Conservation (phyloP, 495 filamentous ascomycete species). For the Talaromyces thailandensis region DNA sequence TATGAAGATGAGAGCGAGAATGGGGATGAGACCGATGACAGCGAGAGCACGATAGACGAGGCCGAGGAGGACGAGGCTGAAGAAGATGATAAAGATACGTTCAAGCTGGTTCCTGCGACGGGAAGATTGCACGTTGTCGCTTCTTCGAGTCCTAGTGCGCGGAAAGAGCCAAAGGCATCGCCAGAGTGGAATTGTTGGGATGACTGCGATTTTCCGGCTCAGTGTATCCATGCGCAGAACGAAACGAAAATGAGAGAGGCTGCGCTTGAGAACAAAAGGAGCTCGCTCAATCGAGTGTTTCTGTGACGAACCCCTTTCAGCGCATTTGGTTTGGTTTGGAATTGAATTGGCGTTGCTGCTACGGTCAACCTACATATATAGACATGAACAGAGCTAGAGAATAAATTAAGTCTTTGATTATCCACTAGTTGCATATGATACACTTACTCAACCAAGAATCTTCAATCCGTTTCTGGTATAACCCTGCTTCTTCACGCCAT, state of each 20-base stretch:
- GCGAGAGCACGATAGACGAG: background rate
- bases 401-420: background rate
- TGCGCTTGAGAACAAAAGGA: background rate
- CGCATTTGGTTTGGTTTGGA: background rate
- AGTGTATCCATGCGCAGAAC: slow-evolving; percentile 8
- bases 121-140: background rate
- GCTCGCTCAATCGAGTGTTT: background rate
- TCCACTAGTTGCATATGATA: background rate
- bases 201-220: slow-evolving; percentile 3
- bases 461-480: slow-evolving; percentile 76
- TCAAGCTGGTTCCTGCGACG: background rate
- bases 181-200: background rate
- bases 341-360: background rate
- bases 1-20: background rate
- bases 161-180: background rate
- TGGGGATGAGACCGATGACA: background rate
- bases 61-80: background rate
- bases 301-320: background rate
- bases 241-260: background rate
- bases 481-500: slow-evolving; percentile 67
- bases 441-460: slow-evolving; percentile 55
- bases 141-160: background rate
- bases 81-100: background rate
- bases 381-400: background rate
- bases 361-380: background rate